Conservation (phyloP, 2,329 filamentous ascomycete species). For the Bipolaris gigantea region DNA sequence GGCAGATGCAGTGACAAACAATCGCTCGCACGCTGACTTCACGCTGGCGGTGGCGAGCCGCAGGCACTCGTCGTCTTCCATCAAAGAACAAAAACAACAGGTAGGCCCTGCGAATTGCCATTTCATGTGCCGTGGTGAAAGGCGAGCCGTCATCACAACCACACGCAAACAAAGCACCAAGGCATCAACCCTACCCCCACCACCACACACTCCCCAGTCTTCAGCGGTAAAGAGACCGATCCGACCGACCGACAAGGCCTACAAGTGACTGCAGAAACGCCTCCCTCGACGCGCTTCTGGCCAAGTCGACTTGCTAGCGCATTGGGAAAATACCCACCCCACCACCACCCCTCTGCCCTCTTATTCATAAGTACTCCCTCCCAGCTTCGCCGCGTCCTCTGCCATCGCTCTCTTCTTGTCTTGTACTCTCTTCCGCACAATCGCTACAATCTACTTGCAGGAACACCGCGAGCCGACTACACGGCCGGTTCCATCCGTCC, state of each 20-base stretch:
- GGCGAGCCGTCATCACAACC: conserved; percentile 10
- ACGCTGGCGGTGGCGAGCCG: background rate
- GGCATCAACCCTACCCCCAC: conserved; percentile 14
- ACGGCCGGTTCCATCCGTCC: conserved; percentile 30
- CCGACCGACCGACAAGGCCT: conserved; percentile 19
- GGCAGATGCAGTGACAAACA: background rate
- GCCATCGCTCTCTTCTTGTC: conserved; percentile 12
- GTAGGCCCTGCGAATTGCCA: too few species aligned
- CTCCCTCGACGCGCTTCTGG: conserved; percentile 31
- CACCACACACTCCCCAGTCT: conserved; percentile 21
- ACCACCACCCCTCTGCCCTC: conserved; percentile 31
- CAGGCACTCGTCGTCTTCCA: too few species aligned
- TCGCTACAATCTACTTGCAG: conserved; percentile 36
- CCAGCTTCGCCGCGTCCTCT: conserved; percentile 24
- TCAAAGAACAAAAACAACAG: too few species aligned
- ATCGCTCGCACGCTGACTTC: background rate
- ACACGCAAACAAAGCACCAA: conserved; percentile 26
- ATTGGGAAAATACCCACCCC: conserved; percentile 41
- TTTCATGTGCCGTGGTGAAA: too few species aligned
- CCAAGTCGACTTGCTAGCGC: conserved; percentile 41
- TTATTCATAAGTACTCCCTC: conserved; percentile 43
- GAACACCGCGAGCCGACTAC: conserved; percentile 31
- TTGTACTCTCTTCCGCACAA: conserved; percentile 16
- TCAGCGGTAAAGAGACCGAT: conserved; percentile 22
- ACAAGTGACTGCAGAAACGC: conserved; percentile 22